Evolutionary conservation across 2,329 filamentous ascomycete species (phyloP).

Genomic region (Nemania abortiva): DNA sequence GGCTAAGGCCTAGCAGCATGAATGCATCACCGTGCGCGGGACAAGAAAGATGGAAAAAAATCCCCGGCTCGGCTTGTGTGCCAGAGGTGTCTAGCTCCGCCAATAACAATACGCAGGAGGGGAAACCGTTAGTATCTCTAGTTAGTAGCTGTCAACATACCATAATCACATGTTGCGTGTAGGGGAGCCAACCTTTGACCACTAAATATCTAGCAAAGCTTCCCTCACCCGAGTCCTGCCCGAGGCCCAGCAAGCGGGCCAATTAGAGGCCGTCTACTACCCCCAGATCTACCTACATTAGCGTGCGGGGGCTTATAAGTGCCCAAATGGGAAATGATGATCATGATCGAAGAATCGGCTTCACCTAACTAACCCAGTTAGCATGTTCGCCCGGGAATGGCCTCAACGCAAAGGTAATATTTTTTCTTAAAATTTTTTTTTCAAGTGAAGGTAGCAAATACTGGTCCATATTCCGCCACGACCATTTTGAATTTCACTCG

Average conservation of each 20-base stretch:
- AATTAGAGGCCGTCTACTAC: neutral
- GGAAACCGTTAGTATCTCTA: neutral
- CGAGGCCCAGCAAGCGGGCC: conserved; percentile 1
- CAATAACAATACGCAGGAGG: neutral
- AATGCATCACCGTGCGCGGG: neutral
- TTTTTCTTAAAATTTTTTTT: too few relatives aligned
- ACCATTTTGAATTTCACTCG: too few relatives aligned
- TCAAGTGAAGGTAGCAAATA: too few relatives aligned
- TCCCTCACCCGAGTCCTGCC: neutral
- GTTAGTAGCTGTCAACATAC: neutral
- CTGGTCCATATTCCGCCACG: too few relatives aligned
- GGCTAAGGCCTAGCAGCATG: neutral
- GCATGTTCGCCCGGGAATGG: too few relatives aligned
- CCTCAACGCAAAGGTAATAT: too few relatives aligned
- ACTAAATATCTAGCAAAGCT: too few relatives aligned
- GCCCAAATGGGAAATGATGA: neutral
- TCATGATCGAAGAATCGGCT: neutral
- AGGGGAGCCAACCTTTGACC: neutral
- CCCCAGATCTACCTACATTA: conserved; percentile 9
- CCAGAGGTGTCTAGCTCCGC: neutral
- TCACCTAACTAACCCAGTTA: too few relatives aligned
- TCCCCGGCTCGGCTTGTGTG: neutral
- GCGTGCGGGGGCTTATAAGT: neutral
- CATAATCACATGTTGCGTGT: neutral
- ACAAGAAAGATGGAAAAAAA: neutral